These are phyloP conservation scores for Pisolithus tinctorius DNA, from an alignment of 768 basidiomycete genomes.

Conservation along the genomic window DNA sequence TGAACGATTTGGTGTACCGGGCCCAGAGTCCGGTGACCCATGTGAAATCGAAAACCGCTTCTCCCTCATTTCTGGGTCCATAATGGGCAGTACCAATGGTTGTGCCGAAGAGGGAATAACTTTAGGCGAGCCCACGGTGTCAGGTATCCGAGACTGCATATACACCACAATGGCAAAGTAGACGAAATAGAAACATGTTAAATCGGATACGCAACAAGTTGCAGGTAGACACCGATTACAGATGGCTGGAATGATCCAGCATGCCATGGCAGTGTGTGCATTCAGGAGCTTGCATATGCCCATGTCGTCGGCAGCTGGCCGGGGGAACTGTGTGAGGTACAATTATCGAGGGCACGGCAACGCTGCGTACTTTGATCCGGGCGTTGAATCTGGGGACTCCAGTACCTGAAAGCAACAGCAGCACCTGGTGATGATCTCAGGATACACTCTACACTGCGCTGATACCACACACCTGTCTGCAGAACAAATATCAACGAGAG, in stretches of 20 bases:
- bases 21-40: background rate
- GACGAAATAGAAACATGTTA: constrained; percentile 39
- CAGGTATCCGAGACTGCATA: constrained; percentile 25
- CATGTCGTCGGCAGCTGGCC: constrained; percentile 32
- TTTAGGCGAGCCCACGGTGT: constrained; percentile 10
- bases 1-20: background rate
- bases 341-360: background rate
- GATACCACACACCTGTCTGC: constrained; percentile 38
- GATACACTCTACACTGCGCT: background rate
- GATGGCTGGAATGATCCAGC: constrained; percentile 48
- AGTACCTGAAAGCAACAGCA: constrained; percentile 36
- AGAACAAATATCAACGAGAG: constrained; percentile 37
- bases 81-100: constrained; percentile 10
- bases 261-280: constrained; percentile 41
- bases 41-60: background rate
- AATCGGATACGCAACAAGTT: background rate
- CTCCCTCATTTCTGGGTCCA: constrained; percentile 17
- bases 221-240: constrained; percentile 30
- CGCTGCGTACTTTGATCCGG: constrained; percentile 32
- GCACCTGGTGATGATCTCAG: constrained; percentile 25
- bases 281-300: constrained; percentile 44
- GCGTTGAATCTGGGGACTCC: constrained; percentile 39
- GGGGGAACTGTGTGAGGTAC: background rate
- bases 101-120: background rate
- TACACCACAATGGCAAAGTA: constrained; percentile 34